Evolutionary conservation across 2,329 filamentous ascomycete genomes (phyloP), one percentile per base, ranked within the genome.

Genomic region (Leptographium wingfieldii): DNA sequence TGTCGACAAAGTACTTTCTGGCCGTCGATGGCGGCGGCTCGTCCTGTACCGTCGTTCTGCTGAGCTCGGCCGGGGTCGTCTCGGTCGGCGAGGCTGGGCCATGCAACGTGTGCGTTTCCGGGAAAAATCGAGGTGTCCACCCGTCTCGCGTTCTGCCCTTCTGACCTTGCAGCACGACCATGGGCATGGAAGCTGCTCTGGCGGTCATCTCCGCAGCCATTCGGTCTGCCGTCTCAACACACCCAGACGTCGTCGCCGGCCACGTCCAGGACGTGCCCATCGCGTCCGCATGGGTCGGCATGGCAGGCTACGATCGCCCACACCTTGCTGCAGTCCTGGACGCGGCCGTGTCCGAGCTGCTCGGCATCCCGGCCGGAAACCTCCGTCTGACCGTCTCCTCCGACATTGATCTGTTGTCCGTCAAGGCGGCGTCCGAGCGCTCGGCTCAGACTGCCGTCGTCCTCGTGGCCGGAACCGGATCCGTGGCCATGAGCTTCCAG

Each of bases 11-110:
- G 11, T 53, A 53, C 29, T 31, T 53, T 3, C 65, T 76, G 2
- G 75, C 73, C 46, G 68, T 76, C 22, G 74, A 76, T 65, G 73
- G 73, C 0, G 74, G 74, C 19, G 74, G 73, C 0, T 73, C 68
- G 3, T 75, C 74, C 61, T 75, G 73, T 61, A 73, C 71, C 25
- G 74, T 73, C n/a, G 68, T 68, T 2, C 60, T 73, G 12, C 60
- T 71, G 5, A 66, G 68, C 19, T 58, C 59, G 1, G 58, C 65
- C 22, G 70, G 69, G 2, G 54, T 63, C 5, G 56, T 65, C 0
- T 69, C 68, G 2, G 64, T 64, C 29, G 72, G 73, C 5, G 67
- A 66, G 38, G 67, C 70, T 43, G 72, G 72, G 2, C 67, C 72
- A 22, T 73, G 73, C 58, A 76, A 76, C 64, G 62, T 75, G 72